Evolutionary conservation across 1,284 basidiomycete species (phyloP), one percentile per base, ranked within the genome.

Genomic region (Microbotryomycetes sp.): DNA sequence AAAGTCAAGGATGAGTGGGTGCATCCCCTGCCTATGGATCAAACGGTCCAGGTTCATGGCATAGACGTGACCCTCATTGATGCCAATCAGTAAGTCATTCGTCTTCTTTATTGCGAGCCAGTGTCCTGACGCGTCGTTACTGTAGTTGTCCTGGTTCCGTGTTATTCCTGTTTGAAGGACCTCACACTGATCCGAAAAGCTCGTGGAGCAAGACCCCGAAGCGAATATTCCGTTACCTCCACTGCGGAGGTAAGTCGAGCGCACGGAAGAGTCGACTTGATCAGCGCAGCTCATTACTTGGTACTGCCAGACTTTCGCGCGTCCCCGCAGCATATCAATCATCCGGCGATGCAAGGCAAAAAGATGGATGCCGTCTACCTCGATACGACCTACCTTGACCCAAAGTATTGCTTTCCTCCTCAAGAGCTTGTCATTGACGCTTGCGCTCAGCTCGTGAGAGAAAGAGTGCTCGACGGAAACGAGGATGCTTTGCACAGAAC

Each of bases 321-420:
- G 13, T 78, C 86, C 30, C 92, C 92, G 0, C 81, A 81, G 54
- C 91, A 93, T 75, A 81, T 89, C 9, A 70, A 86, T 6, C 92
- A 97, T 74, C 88, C 90, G 0, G 82, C 83, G 0, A 80, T 96
- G 53, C 83, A 83, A 58, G 85, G 84, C 30, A 91, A 88, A 69
- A 79, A 78, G 52, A 81, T 98, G 15, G 91, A 97, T 72, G 83
- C 85, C 55, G 83, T 93, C 53, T 98, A 98, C 74, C 81, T 98
- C 27, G 96, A 98, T 75, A 97, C 94, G 6, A 98, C 96, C 0
- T 98, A 98, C 75, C 80, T 97, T 45, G 88, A 96, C 71, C 89
- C 93, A 0, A 88, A 85, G 82, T 97, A 97, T 75, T 90, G 87
- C 56, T 98, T 98, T 71, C 91, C 96, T 0, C 88, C 94, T 2